Evolutionary conservation across 163 green algal species (phyloP).

Genomic region (Prototheca wickerhamii): DNA sequence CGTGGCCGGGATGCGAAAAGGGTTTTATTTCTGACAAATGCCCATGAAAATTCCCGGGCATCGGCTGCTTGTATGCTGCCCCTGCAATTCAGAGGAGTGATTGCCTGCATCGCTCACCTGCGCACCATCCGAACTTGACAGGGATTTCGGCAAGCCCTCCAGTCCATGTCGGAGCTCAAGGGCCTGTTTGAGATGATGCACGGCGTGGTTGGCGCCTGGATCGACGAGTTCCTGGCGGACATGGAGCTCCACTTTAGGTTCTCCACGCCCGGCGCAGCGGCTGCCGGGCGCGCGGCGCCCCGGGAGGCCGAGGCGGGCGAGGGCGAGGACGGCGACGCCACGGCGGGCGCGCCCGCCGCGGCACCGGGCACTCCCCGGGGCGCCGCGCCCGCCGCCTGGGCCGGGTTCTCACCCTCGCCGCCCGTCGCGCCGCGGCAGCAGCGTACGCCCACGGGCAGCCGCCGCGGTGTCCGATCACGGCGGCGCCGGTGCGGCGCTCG

Average conservation of each 20-base stretch:
- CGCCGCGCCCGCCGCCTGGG: background rate
- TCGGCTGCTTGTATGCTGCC: no score
- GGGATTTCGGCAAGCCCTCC: constrained; percentile 26
- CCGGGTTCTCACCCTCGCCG: no score
- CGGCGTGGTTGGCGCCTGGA: constrained; percentile 50
- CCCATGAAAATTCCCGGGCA: no score
- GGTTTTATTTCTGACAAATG: no score
- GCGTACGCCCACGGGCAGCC: no score
- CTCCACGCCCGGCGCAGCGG: background rate
- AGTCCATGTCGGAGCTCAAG: constrained; percentile 30
- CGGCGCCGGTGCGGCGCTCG: no score
- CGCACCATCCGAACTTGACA: constrained; percentile 10
- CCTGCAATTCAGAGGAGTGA: background rate
- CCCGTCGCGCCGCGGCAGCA: no score
- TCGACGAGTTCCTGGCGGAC: constrained; percentile 54
- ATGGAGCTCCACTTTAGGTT: constrained; percentile 24
- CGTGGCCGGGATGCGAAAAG: no score
- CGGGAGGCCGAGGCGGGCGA: background rate
- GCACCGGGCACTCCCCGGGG: background rate
- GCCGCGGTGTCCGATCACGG: no score
- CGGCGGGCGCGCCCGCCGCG: background rate
- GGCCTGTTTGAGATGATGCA: constrained; percentile 79
- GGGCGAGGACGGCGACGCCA: background rate
- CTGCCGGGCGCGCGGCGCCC: background rate
- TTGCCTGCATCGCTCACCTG: background rate